Evolutionary conservation across 306 rosid species (phyloP).

Genomic region (Vigna hirtella): DNA sequence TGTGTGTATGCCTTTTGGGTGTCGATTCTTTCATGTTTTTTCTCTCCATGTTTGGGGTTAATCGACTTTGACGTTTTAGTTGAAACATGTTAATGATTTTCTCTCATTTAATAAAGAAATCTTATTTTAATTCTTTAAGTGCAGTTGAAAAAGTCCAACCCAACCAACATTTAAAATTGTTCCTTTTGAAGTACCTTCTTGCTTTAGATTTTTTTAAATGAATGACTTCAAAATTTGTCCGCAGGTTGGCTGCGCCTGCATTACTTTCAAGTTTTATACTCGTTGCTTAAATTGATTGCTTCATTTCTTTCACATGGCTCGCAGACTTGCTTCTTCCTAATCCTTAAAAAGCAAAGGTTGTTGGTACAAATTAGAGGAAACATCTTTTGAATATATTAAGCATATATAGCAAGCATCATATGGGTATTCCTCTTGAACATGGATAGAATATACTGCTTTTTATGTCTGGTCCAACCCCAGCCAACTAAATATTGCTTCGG

Average conservation of each 20-base stretch:
- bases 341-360: conserved; percentile 41
- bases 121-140: conserved; percentile 22
- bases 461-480: conserved; percentile 52
- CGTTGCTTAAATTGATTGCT: conserved; percentile 40
- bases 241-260: conserved; percentile 38
- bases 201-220: background rate
- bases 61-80: background rate
- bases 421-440: conserved; percentile 34
- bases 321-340: background rate
- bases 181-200: conserved; percentile 38
- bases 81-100: background rate
- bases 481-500: conserved; percentile 17
- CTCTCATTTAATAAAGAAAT: too few relatives aligned
- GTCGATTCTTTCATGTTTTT: background rate
- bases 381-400: conserved; percentile 23
- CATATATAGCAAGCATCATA: conserved; percentile 17
- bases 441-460: conserved; percentile 1
- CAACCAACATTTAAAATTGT: conserved; percentile 37
- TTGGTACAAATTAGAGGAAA: conserved; percentile 37
- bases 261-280: conserved; percentile 36
- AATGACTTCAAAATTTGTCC: conserved; percentile 31
- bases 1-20: too few relatives aligned
- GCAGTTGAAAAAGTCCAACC: conserved; percentile 13
- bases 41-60: background rate
- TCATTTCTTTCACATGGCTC: conserved; percentile 20